Percentiles rank a stretch among this genome's conserved stretches.
These are phyloP conservation scores for Microascus cirrosus DNA, from an alignment of 2,329 filamentous ascomycete genomes.

Conservation along the genomic window DNA sequence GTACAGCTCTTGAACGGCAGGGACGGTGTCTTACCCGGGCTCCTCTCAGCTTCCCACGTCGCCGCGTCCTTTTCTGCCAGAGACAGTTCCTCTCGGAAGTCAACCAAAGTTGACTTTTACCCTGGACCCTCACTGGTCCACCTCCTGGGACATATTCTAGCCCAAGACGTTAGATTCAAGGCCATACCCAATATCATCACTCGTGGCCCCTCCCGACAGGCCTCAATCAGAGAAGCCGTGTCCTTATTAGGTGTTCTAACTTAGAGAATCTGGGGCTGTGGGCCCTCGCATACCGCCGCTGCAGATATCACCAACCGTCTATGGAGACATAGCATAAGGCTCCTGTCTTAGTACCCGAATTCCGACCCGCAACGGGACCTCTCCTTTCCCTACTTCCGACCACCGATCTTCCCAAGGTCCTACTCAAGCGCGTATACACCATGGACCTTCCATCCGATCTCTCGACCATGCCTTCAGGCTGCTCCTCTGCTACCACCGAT, in stretches of 20 bases:
- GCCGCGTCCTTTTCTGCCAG: not conserved
- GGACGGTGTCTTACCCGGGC: not conserved
- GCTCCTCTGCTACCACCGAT: not conserved
- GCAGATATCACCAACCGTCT: not conserved
- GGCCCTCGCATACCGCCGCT: not conserved
- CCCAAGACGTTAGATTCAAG: not conserved
- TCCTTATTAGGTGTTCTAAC: not conserved
- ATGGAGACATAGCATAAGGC: not conserved
- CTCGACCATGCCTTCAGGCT: conserved; percentile 3
- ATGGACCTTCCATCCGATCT: conserved; percentile 5
- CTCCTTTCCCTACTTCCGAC: not conserved
- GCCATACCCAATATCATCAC: not conserved
- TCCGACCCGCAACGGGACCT: not conserved
- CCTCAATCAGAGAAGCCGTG: not conserved
- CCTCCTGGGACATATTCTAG: not conserved
- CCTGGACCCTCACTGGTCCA: not conserved
- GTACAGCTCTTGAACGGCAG: not conserved
- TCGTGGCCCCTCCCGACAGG: not conserved
- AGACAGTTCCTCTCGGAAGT: not conserved
- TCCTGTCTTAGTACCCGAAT: not conserved
- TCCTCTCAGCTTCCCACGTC: not conserved
- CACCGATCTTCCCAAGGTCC: not conserved
- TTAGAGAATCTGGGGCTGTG: not conserved
- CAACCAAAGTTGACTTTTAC: not conserved
- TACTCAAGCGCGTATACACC: not conserved